Percentiles rank a stretch among this genome's conserved stretches.
phyloP scores from a whole-genome alignment of 192 early-diverging fungal genomes.

The Coemansia sp. region DNA sequence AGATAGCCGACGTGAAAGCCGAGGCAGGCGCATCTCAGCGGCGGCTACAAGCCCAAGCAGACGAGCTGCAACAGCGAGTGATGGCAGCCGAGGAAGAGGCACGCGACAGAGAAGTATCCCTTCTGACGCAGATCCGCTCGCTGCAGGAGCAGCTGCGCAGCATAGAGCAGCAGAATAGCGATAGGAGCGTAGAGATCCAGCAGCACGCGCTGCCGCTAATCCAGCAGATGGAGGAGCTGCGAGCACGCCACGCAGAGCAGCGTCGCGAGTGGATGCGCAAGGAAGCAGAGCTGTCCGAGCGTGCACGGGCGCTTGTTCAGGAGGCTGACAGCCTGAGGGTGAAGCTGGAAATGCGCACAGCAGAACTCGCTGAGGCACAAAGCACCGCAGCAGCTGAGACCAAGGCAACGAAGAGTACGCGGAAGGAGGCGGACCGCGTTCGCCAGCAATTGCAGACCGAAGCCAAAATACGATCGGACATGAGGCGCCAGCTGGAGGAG shows the following conservation, averaged over 20 bases:
- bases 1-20: constrained; percentile 21
- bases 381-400: constrained; percentile 9
- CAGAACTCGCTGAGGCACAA: constrained; percentile 5
- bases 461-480: constrained; percentile 36
- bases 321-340: constrained; percentile 12
- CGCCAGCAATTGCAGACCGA: constrained; percentile 67
- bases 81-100: constrained; percentile 43
- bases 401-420: constrained; percentile 12
- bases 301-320: constrained; percentile 20
- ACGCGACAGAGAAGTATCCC: constrained; percentile 39
- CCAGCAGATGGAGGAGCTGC: constrained; percentile 54
- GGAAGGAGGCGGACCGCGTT: constrained; percentile 50
- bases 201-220: constrained; percentile 51
- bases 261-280: constrained; percentile 34
- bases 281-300: constrained; percentile 27
- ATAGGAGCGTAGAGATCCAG: constrained; percentile 37
- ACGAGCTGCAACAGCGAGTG: constrained; percentile 40
- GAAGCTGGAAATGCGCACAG: constrained; percentile 16
- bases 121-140: constrained; percentile 36
- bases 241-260: constrained; percentile 35
- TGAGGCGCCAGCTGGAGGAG: constrained; percentile 50
- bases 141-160: constrained; percentile 46
- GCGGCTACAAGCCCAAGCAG: constrained; percentile 45
- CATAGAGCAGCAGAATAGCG: constrained; percentile 33
- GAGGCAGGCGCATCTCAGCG: constrained; percentile 34